Percentiles rank a stretch among this genome's conserved stretches.
Conservation (phyloP, 768 basidiomycete genomes). For the Multifurca ochricompacta region DNA sequence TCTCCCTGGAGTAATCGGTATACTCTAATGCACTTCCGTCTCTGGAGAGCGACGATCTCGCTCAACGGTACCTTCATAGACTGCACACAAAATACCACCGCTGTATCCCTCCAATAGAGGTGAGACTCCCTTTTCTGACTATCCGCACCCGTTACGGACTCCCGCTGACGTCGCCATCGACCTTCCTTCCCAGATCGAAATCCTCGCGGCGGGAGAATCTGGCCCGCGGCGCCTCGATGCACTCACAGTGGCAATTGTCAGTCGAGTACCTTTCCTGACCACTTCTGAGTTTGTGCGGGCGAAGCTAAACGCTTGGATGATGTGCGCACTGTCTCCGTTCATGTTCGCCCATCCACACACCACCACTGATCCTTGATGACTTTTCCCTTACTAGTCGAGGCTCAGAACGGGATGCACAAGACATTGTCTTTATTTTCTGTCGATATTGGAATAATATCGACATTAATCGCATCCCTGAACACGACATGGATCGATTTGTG, state of each 20-base stretch:
- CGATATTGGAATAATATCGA: slow-evolving; percentile 79
- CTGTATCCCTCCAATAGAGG: slow-evolving; percentile 71
- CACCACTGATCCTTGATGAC: slow-evolving; percentile 9
- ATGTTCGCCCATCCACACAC: slow-evolving; percentile 5
- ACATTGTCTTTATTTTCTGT: slow-evolving; percentile 62
- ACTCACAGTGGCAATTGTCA: slow-evolving; percentile 58
- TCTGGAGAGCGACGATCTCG: slow-evolving; percentile 5
- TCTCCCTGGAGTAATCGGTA: slow-evolving; percentile 88
- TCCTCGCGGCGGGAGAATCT: slow-evolving; percentile 71
- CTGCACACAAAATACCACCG: slow-evolving; percentile 70
- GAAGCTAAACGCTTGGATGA: slow-evolving; percentile 76
- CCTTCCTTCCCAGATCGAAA: slow-evolving; percentile 54
- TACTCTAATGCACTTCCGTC: slow-evolving; percentile 18
- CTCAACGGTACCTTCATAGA: slow-evolving; percentile 31
- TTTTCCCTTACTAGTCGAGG: slow-evolving; percentile 42
- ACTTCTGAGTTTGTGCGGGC: slow-evolving; percentile 80
- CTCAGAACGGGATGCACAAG: slow-evolving; percentile 65
- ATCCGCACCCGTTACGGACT: not conserved
- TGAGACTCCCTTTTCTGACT: slow-evolving; percentile 32
- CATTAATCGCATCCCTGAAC: slow-evolving; percentile 79
- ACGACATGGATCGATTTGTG: slow-evolving; percentile 77
- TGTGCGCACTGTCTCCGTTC: slow-evolving; percentile 38
- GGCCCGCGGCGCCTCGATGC: slow-evolving; percentile 69
- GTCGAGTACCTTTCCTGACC: slow-evolving; percentile 73
- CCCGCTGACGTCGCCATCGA: slow-evolving; percentile 1